A percentile compares a stretch with the other conserved stretches of the same genome.
Conservation (phyloP, 192 early-diverging fungal species). For the Linderina pennispora region DNA sequence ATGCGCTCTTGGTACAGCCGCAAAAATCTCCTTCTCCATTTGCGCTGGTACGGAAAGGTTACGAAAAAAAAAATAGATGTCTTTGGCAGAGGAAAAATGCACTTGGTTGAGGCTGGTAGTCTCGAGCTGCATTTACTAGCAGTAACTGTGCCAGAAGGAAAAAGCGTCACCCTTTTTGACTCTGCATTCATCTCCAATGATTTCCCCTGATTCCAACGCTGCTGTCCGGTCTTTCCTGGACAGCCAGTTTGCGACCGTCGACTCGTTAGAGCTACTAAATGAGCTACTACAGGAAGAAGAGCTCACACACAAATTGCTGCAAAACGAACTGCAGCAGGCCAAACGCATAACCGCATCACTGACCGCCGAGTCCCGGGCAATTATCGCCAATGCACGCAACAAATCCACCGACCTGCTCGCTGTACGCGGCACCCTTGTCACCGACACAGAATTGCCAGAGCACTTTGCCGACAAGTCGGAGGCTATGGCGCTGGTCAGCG, state of each 20-base stretch:
- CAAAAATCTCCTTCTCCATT: slow-evolving; percentile 45
- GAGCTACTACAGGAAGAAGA: slow-evolving; percentile 35
- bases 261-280: slow-evolving; percentile 33
- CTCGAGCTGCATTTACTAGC: no score
- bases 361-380: slow-evolving; percentile 5
- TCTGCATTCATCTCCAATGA: no score
- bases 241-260: slow-evolving; percentile 30
- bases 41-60: background rate
- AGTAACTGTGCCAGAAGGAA: no score
- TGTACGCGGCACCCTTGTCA: slow-evolving; percentile 32
- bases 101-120: no score
- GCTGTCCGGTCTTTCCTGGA: slow-evolving; percentile 28
- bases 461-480: slow-evolving; percentile 37
- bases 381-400: slow-evolving; percentile 3
- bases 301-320: slow-evolving; percentile 20
- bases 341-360: slow-evolving; percentile 4
- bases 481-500: slow-evolving; percentile 25
- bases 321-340: slow-evolving; percentile 9
- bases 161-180: no score
- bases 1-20: slow-evolving; percentile 44
- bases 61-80: background rate
- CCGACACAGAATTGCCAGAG: slow-evolving; percentile 26
- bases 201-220: no score
- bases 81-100: no score
- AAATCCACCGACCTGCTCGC: slow-evolving; percentile 24